Conservation (phyloP, 176 grass and related monocot genomes). For the Avena sativa region DNA sequence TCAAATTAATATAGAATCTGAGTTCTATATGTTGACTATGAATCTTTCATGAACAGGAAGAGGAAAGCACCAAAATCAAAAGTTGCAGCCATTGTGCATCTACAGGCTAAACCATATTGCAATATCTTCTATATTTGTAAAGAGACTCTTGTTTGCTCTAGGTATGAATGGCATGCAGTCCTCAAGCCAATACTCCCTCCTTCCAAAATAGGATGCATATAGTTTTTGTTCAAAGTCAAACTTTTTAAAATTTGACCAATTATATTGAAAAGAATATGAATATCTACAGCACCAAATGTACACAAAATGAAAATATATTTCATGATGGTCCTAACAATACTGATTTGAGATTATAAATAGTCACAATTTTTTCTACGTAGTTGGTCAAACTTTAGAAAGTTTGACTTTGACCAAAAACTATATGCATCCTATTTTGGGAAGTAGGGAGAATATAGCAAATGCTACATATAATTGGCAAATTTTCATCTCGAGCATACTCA, state of each 20-base stretch:
- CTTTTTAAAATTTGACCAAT: too few relatives aligned
- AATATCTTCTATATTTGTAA: slow-evolving; percentile 68
- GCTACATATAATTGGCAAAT: neutral
- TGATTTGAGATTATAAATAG: too few relatives aligned
- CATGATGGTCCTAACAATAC: too few relatives aligned
- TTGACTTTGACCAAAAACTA: too few relatives aligned
- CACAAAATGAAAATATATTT: too few relatives aligned
- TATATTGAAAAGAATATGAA: too few relatives aligned
- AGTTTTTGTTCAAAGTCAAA: too few relatives aligned
- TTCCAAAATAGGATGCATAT: too few relatives aligned
- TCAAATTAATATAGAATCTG: slow-evolving; percentile 7
- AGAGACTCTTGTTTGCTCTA: slow-evolving; percentile 61
- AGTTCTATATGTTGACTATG: neutral
- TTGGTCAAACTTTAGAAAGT: too few relatives aligned
- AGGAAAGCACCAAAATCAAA: slow-evolving; percentile 63
- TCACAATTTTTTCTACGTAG: too few relatives aligned
- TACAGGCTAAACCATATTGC: slow-evolving; percentile 62
- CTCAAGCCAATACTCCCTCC: neutral
- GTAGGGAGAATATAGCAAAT: neutral
- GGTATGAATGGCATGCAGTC: slow-evolving; percentile 43
- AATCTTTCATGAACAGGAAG: slow-evolving; percentile 51
- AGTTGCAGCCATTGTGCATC: slow-evolving; percentile 56
- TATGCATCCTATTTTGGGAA: too few relatives aligned
- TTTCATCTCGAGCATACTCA: slow-evolving; percentile 3
- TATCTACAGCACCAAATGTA: too few relatives aligned